Percentiles rank a stretch among this genome's conserved stretches.
Conservation (phyloP, 2,329 filamentous ascomycete species). For the Sporothrix schenckii region DNA sequence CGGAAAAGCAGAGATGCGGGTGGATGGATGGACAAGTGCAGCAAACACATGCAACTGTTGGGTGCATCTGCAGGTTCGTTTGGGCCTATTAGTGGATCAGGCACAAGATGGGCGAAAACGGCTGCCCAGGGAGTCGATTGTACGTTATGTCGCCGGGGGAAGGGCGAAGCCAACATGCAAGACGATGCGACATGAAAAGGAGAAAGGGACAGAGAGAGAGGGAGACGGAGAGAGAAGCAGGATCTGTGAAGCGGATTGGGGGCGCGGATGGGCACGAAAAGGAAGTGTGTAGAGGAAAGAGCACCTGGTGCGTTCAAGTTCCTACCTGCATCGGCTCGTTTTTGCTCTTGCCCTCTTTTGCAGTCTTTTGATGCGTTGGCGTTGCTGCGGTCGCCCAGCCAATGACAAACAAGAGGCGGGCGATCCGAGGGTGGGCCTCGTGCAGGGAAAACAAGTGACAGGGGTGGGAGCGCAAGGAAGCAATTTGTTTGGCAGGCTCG, state of each 20-base stretch:
- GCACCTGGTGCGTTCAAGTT: slow-evolving; percentile 15
- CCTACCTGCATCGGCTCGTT: slow-evolving; percentile 26
- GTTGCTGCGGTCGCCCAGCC: slow-evolving; percentile 36
- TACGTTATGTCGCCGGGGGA: neutral
- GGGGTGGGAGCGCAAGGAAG: slow-evolving; percentile 27
- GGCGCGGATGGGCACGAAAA: slow-evolving; percentile 11
- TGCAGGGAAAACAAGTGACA: slow-evolving; percentile 35
- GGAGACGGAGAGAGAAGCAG: neutral
- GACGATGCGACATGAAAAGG: neutral
- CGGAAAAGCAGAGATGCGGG: slow-evolving; percentile 7
- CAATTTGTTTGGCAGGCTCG: slow-evolving; percentile 25
- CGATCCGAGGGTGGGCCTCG: slow-evolving; percentile 35
- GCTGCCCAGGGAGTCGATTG: slow-evolving; percentile 7
- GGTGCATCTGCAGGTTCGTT: slow-evolving; percentile 25
- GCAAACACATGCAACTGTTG: slow-evolving; percentile 26
- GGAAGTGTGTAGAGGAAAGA: slow-evolving; percentile 9
- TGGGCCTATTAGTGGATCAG: slow-evolving; percentile 27
- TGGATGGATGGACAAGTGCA: slow-evolving; percentile 7
- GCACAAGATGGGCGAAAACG: neutral
- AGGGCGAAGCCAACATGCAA: neutral
- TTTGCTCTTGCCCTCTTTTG: slow-evolving; percentile 31
- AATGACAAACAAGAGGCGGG: slow-evolving; percentile 35
- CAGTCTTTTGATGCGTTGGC: slow-evolving; percentile 38
- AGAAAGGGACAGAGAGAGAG: neutral
- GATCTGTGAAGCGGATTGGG: slow-evolving; percentile 20